Conservation (phyloP, 176 grass and related monocot genomes). For the Musa troglodytarum region DNA sequence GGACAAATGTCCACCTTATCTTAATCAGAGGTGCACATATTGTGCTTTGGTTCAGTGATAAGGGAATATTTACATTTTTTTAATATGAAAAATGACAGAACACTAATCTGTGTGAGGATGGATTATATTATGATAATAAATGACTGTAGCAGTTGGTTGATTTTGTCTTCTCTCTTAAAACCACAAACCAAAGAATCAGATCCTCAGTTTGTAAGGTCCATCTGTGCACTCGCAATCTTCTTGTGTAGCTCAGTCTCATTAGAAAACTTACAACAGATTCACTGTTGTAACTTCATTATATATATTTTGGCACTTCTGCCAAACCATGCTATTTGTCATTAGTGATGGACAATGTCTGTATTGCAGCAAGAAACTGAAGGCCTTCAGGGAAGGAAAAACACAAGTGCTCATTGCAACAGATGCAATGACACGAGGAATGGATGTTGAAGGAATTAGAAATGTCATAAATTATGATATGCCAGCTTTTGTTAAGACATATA, state of each 20-base stretch:
- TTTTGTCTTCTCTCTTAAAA: neutral
- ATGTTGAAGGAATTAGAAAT: constrained; percentile 85
- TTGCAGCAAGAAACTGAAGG: constrained; percentile 69
- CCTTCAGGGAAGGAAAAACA: constrained; percentile 73
- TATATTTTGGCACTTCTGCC: no score
- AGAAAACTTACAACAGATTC: no score
- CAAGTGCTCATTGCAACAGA: constrained; percentile 87
- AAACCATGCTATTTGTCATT: no score
- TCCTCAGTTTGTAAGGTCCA: neutral
- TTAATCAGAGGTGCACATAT: no score
- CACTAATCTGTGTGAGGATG: neutral
- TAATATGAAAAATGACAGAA: neutral
- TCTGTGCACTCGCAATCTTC: no score
- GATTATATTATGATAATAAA: neutral
- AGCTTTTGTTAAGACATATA: constrained; percentile 69
- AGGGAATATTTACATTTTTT: no score
- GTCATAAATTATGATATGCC: constrained; percentile 94
- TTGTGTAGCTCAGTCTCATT: no score
- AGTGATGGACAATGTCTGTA: neutral
- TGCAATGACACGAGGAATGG: constrained; percentile 97
- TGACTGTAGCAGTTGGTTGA: neutral
- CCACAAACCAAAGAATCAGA: neutral
- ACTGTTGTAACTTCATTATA: no score
- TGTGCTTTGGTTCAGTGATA: no score
- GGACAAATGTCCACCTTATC: no score